A percentile compares a stretch with the other conserved stretches of the same genome.
Conservation (phyloP, 768 basidiomycete genomes). For the Megacollybia marginata region DNA sequence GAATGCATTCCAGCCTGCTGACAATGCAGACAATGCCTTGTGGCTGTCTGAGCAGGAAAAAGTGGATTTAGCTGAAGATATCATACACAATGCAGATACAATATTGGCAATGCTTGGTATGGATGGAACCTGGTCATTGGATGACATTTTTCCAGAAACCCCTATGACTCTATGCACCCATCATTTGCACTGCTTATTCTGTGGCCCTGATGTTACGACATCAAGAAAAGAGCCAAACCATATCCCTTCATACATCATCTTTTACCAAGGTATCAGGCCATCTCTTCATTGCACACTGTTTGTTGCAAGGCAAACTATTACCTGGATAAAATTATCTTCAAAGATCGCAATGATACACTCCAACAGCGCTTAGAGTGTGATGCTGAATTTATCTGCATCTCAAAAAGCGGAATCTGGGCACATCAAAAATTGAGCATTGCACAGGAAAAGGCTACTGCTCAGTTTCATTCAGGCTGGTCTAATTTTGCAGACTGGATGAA, state of each 20-base stretch:
- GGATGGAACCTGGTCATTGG: not conserved
- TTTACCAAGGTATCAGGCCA: conserved; percentile 4
- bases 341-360: not conserved
- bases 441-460: conserved; percentile 10
- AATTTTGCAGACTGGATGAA: conserved; percentile 16
- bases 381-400: conserved; percentile 12
- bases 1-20: too few species aligned
- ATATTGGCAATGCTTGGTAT: not conserved
- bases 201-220: conserved; percentile 3
- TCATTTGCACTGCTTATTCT: conserved; percentile 4
- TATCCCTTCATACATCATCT: conserved; percentile 1
- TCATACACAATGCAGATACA: too few species aligned
- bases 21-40: too few species aligned
- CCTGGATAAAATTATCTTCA: conserved; percentile 12
- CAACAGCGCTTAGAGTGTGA: conserved; percentile 8
- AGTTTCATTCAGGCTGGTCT: conserved; percentile 12
- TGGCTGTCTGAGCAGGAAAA: too few species aligned
- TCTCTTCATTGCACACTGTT: not conserved
- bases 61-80: too few species aligned
- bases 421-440: conserved; percentile 7
- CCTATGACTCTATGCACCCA: conserved; percentile 1
- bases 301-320: conserved; percentile 12
- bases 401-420: conserved; percentile 13
- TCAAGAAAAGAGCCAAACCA: not conserved
- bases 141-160: not conserved